Base-by-base conservation (phyloP, 495 filamentous ascomycete genomes). In the Penicillium samsonianum region DNA sequence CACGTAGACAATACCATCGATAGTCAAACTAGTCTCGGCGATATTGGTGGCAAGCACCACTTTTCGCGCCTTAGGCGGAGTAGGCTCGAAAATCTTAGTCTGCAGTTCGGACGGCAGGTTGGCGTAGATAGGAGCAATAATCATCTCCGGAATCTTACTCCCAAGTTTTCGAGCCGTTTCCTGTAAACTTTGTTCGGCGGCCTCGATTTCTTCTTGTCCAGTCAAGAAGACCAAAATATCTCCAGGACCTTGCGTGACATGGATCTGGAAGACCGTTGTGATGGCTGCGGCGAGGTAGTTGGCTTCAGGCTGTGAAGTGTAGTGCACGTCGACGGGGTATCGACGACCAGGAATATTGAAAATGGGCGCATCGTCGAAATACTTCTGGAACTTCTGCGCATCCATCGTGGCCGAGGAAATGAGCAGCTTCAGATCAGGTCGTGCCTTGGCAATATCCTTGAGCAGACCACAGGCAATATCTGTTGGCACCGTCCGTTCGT, bases 401-500 rank as follows among this genome's bases (percentile, higher is more conserved):
- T 98, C 91, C 80, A 98, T 90, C 0, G 94, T 98, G 1, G 95
- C 94, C 1, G 91, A 96, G 22, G 91, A 95, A 49, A 98, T 96
- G 22, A 98, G 79, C 5, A 98, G 74, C 72, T 95, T 96, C 46
- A 98, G 73, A 58, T 98, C 94, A 22, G 91, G 90, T 23, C 93
- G 78, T 45, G 88, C 88, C 55, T 91, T 82, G 12, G 90, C 88
- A 56, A 98, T 86, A 78, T 98, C 94, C 68, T 98, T 98, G 46
- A 96, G 82, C 33, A 98, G 79, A 31, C 90, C 92, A 55, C 96
- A 84, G 5, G 97, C 79, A 64, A 98, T 91, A 70, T 98, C 94
- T 2, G 95, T 96, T 41, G 89, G 84, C 11, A 98, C 80, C 0
- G 90, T 96, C 61, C 94, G 80, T 68, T 98, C 94, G 82, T 98